Percentiles rank a stretch among this genome's conserved stretches.
Evolutionary conservation across 495 filamentous ascomycete genomes (phyloP).

Genomic region (Xylaria cubensis): DNA sequence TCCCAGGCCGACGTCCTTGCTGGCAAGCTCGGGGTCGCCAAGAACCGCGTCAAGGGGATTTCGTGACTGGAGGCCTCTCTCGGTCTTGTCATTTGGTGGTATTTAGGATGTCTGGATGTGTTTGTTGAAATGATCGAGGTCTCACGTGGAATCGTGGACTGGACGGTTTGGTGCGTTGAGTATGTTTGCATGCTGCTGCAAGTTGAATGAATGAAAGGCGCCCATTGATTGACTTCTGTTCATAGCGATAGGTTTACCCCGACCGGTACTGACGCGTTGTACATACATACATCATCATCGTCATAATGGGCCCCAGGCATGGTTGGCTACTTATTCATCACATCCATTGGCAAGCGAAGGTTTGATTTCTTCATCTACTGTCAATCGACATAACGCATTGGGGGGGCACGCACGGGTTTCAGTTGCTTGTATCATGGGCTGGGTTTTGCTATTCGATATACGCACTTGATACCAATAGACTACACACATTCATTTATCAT

Average conservation of each 20-base stretch:
- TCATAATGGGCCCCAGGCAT: not conserved
- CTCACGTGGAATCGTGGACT: slow-evolving; percentile 32
- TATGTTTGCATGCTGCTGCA: slow-evolving; percentile 28
- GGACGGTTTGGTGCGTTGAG: slow-evolving; percentile 37
- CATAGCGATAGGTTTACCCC: not conserved
- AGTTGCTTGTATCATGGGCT: not conserved
- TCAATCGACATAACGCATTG: not conserved
- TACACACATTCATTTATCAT: not conserved
- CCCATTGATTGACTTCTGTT: not conserved
- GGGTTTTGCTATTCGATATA: not conserved
- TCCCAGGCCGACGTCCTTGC: slow-evolving; percentile 75
- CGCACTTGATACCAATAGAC: slow-evolving; percentile 17
- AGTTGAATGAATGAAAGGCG: slow-evolving; percentile 24
- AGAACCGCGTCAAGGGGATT: slow-evolving; percentile 80
- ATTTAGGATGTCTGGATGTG: slow-evolving; percentile 29
- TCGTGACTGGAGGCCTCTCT: slow-evolving; percentile 38
- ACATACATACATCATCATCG: not conserved
- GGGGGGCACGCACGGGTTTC: not conserved
- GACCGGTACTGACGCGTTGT: not conserved
- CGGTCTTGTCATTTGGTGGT: slow-evolving; percentile 22
- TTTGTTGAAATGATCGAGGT: slow-evolving; percentile 30
- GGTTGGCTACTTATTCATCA: slow-evolving; percentile 1
- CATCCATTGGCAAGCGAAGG: slow-evolving; percentile 13
- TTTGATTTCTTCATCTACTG: slow-evolving; percentile 2
- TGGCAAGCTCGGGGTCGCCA: slow-evolving; percentile 81